These are phyloP conservation scores for Lactarius quietus DNA, from an alignment of 768 basidiomycete species.

Conservation along the genomic window DNA sequence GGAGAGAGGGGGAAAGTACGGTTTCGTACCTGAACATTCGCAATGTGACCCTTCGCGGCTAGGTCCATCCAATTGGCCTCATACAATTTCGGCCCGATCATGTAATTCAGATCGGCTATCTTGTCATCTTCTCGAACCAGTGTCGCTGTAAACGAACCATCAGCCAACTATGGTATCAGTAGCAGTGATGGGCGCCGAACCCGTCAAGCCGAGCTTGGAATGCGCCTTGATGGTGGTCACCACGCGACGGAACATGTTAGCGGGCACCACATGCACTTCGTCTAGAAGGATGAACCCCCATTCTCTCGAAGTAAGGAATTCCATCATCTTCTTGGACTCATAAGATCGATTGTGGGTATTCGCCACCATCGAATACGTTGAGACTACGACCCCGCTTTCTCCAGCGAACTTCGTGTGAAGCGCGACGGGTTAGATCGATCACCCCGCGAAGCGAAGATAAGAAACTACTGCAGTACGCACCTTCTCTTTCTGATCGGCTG, in stretches of 20 bases:
- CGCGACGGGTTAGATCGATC: conserved; percentile 17
- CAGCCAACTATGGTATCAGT: conserved; percentile 4
- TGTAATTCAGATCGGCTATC: conserved; percentile 96
- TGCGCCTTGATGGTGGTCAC: conserved; percentile 99
- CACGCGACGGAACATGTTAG: conserved; percentile 96
- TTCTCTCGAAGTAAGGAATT: conserved; percentile 95
- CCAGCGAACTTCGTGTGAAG: conserved; percentile 72
- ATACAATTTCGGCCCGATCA: conserved; percentile 99
- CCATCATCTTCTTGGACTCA: conserved; percentile 99
- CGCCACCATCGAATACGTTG: conserved; percentile 99
- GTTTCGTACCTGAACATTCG: conserved; percentile 89
- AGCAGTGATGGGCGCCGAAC: conserved; percentile 41
- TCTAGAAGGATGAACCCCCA: conserved; percentile 99
- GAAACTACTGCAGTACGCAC: conserved; percentile 37
- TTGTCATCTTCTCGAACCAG: conserved; percentile 99
- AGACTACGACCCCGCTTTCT: conserved; percentile 96
- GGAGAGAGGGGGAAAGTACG: conserved; percentile 2
- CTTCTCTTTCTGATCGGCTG: conserved; percentile 97
- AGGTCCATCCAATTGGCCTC: conserved; percentile 99
- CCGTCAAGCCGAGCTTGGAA: conserved; percentile 95
- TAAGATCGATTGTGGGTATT: conserved; percentile 99
- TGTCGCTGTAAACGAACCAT: conserved; percentile 57
- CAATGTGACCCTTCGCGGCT: conserved; percentile 98
- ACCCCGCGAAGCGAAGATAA: conserved; percentile 17
- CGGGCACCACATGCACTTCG: conserved; percentile 98